Conservation (phyloP, 768 basidiomycete genomes). For the Leucocoprinus birnbaumii region DNA sequence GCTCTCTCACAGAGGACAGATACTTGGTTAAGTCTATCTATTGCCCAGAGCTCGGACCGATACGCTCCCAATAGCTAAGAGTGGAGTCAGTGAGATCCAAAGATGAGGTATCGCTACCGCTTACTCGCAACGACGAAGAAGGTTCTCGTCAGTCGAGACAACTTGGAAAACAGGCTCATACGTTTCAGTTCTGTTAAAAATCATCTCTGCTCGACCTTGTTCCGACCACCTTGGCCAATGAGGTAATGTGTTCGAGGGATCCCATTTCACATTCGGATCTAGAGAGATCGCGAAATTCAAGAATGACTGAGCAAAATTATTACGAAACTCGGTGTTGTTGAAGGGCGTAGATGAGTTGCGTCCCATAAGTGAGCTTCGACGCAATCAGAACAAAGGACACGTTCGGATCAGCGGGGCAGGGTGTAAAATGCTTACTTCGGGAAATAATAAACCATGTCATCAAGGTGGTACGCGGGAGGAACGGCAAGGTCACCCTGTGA, state of each 20-base stretch:
- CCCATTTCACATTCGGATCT: conserved; percentile 27
- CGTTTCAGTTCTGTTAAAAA: conserved; percentile 38
- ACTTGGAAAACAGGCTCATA: conserved; percentile 19
- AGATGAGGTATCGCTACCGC: not conserved
- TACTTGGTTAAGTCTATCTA: not conserved
- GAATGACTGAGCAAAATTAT: conserved; percentile 36
- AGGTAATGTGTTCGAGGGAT: conserved; percentile 31
- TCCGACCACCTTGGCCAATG: conserved; percentile 27
- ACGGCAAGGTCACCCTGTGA: conserved; percentile 41
- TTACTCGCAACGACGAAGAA: conserved; percentile 10
- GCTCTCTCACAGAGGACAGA: no score
- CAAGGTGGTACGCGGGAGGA: conserved; percentile 36
- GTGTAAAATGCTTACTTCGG: conserved; percentile 27
- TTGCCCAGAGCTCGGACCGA: conserved; percentile 1
- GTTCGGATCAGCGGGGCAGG: no score
- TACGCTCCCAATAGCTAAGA: conserved; percentile 6
- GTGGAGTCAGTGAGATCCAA: not conserved
- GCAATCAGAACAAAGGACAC: not conserved
- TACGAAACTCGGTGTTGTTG: conserved; percentile 31
- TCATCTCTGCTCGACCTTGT: conserved; percentile 33
- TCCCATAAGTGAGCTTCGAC: not conserved
- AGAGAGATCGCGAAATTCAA: conserved; percentile 30
- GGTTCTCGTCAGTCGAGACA: not conserved
- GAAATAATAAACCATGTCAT: conserved; percentile 39
- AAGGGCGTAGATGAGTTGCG: conserved; percentile 20